Evolutionary conservation across 2,329 filamentous ascomycete genomes (phyloP).

Genomic region (Grosmannia huntii): DNA sequence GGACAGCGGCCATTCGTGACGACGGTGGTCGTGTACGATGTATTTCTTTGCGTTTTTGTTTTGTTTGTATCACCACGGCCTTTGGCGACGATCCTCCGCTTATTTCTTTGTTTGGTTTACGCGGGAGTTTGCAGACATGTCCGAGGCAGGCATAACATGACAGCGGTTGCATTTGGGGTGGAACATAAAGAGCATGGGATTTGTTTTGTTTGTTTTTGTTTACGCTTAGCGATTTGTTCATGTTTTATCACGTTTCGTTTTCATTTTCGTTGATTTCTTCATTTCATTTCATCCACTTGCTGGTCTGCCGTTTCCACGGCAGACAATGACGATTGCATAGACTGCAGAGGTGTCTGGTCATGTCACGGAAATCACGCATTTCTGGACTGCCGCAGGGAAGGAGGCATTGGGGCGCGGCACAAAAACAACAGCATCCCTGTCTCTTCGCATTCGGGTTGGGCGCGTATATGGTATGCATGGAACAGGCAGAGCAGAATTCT

Average conservation of each 20-base stretch:
- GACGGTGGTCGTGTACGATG: slow-evolving; percentile 5
- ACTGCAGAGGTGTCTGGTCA: neutral
- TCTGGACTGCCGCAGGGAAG: neutral
- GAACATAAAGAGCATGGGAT: neutral
- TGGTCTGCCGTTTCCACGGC: neutral
- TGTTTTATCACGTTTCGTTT: neutral
- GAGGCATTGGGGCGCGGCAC: neutral
- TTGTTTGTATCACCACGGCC: neutral
- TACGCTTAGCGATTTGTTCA: neutral
- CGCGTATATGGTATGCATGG: neutral
- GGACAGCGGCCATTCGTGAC: slow-evolving; percentile 19
- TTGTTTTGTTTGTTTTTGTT: neutral
- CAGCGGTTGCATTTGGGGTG: neutral
- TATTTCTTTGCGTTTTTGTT: slow-evolving; percentile 13
- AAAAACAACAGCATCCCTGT: neutral
- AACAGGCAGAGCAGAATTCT: neutral
- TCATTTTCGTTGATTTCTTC: neutral
- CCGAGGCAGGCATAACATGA: neutral
- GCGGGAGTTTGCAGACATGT: neutral
- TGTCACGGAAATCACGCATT: neutral
- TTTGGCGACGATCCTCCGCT: neutral
- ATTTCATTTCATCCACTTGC: neutral
- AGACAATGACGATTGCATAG: neutral
- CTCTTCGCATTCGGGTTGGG: neutral
- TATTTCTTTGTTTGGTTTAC: neutral